Evolutionary conservation across 2,329 filamentous ascomycete species (phyloP).

Genomic region (Pseudogymnoascus sp.): DNA sequence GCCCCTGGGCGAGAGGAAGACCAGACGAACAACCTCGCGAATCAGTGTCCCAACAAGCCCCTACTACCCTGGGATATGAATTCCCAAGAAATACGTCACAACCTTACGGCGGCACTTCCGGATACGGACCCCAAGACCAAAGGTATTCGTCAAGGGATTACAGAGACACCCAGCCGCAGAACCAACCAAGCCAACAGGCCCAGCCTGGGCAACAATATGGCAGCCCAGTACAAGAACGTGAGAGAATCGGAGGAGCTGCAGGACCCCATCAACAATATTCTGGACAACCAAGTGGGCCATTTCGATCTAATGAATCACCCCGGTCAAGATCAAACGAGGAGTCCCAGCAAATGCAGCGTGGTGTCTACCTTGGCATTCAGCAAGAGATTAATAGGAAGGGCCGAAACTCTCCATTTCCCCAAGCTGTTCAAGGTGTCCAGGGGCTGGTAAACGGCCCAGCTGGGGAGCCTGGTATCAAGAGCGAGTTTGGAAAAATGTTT

Average conservation of each 20-base stretch:
- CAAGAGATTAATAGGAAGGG: slow-evolving; percentile 76
- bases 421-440: slow-evolving; percentile 88
- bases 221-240: slow-evolving; percentile 4
- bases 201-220: slow-evolving; percentile 26
- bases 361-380: slow-evolving; percentile 64
- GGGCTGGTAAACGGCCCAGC: slow-evolving; percentile 68
- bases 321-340: slow-evolving; percentile 37
- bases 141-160: slow-evolving; percentile 22
- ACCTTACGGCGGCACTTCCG: slow-evolving; percentile 20
- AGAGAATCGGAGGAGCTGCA: slow-evolving; percentile 16
- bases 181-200: slow-evolving; percentile 27
- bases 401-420: slow-evolving; percentile 77
- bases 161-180: slow-evolving; percentile 24
- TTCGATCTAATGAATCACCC: slow-evolving; percentile 37
- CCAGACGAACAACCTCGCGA: slow-evolving; percentile 14
- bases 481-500: slow-evolving; percentile 90
- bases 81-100: slow-evolving; percentile 20
- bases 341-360: slow-evolving; percentile 48
- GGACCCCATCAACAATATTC: slow-evolving; percentile 27
- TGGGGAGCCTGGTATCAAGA: slow-evolving; percentile 84
- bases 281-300: slow-evolving; percentile 31
- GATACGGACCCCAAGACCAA: slow-evolving; percentile 28
- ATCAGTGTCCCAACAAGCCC: slow-evolving; percentile 13
- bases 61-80: slow-evolving; percentile 19
- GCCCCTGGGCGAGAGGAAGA: slow-evolving; percentile 21